Evolutionary conservation across 2,329 filamentous ascomycete genomes (phyloP).

Genomic region (Fusarium begoniae): DNA sequence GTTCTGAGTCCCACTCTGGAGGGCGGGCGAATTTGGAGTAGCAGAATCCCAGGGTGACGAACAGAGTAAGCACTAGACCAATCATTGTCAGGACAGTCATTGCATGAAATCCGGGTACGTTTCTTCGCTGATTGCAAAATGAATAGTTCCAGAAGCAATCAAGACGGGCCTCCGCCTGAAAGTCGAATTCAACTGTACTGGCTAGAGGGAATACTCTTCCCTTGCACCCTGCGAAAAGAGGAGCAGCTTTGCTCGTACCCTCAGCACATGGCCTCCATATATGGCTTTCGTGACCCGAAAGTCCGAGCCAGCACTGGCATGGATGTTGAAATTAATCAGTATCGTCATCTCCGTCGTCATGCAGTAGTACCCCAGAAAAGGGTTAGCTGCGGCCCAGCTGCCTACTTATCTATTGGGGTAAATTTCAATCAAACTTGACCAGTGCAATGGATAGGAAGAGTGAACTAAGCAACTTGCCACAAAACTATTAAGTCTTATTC

Average conservation of each 20-base stretch:
- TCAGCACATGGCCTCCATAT: background rate
- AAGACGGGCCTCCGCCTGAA: background rate
- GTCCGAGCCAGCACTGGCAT: background rate
- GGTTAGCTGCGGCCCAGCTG: background rate
- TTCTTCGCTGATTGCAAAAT: background rate
- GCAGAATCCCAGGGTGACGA: background rate
- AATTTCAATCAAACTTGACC: background rate
- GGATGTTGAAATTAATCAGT: background rate
- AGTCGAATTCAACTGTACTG: background rate
- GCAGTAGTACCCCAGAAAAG: background rate
- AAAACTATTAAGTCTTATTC: background rate
- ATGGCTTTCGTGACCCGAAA: background rate
- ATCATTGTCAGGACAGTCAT: background rate
- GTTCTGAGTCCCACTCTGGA: background rate
- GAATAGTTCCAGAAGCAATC: background rate
- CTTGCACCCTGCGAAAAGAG: fast-evolving
- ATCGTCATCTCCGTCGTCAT: background rate
- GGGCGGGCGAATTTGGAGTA: background rate
- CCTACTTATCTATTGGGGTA: background rate
- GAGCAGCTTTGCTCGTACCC: background rate
- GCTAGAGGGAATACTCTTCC: background rate
- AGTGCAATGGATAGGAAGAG: background rate
- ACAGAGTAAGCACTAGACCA: background rate
- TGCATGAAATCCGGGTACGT: background rate
- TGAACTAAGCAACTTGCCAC: background rate